These are phyloP conservation scores for Candida pseudoglaebosa DNA, from an alignment of 805 yeast genomes.

Conservation along the genomic window DNA sequence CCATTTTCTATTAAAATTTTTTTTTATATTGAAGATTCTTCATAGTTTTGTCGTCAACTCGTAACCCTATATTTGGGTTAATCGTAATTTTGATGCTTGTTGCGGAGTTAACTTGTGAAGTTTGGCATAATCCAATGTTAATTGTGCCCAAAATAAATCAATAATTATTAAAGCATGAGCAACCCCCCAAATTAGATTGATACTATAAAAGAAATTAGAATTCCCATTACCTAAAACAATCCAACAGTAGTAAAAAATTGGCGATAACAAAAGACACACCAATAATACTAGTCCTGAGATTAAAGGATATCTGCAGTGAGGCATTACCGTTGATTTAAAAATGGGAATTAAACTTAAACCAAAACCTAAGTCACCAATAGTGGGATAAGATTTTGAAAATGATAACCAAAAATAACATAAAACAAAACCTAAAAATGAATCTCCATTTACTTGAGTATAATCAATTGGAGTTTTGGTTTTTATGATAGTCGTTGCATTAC, in stretches of 20 bases:
- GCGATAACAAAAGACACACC: slow-evolving; percentile 62
- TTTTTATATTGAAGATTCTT: too few relatives aligned
- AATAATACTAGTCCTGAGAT: slow-evolving; percentile 44
- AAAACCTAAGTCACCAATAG: slow-evolving; percentile 67
- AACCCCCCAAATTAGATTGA: slow-evolving; percentile 73
- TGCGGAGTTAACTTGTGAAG: slow-evolving; percentile 30
- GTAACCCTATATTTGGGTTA: slow-evolving; percentile 14
- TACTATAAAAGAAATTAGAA: slow-evolving; percentile 93
- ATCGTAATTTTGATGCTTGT: slow-evolving; percentile 10
- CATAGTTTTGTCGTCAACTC: neutral
- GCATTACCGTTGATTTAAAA: slow-evolving; percentile 45
- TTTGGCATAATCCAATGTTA: slow-evolving; percentile 58
- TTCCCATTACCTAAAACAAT: slow-evolving; percentile 91
- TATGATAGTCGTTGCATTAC: neutral
- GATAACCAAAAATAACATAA: slow-evolving; percentile 43
- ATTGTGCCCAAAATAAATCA: slow-evolving; percentile 79
- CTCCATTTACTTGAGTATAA: slow-evolving; percentile 21
- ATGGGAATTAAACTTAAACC: slow-evolving; percentile 35
- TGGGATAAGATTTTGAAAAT: slow-evolving; percentile 81
- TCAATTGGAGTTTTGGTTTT: neutral
- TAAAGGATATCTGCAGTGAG: slow-evolving; percentile 45
- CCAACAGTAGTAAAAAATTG: slow-evolving; percentile 93
- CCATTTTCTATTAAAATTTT: too few relatives aligned
- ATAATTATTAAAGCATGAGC: slow-evolving; percentile 65
- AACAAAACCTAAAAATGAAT: slow-evolving; percentile 55